Evolutionary conservation across 2,329 filamentous ascomycete genomes (phyloP), one percentile per base, ranked within the genome.

Genomic region (Diaporthe nobilis): DNA sequence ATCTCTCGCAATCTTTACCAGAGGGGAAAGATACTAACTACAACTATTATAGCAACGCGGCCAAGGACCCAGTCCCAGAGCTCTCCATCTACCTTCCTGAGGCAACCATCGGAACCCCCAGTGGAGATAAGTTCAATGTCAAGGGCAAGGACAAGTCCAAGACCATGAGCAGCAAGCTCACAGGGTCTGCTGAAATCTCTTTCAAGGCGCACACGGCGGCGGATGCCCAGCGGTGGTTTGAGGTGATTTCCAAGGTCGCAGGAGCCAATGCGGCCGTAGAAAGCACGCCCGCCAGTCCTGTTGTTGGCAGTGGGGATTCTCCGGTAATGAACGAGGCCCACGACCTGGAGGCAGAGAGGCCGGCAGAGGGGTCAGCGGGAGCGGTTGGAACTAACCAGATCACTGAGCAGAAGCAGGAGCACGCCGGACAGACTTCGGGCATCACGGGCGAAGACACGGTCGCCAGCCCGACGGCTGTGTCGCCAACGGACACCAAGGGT

Each of bases 81-180:
- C 88, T 97, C 55, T 97, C 94, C 20, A 91, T 99, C 79, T 98
- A 96, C 84, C 92, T 99, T 1, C 96, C 97, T 15, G 97, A 99
- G 80, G 97, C 96, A 80, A 85, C 93, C 61, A 90, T 98, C 75
- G 95, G 95, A 75, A 81, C 86, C 0, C 90, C 90, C 17, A 92
- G 89, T 78, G 95, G 94, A 72, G 90, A 93, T 76, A 98, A 98
- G 85, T 98, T 99, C 89, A 95, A 92, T 81, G 89, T 99, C 84
- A 98, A 98, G 87, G 97, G 97, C 84, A 98, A 98, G 85, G 96
- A 99, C 83, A 91, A 93, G 74, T 93, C 93, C 81, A 94, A 94
- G 82, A 94, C 93, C 78, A 86, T 98, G 78, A 92, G 93, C 81
- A 94, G 93, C 86, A 96, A 95, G 82, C 90, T 98, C 79, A 91